Percentiles rank a stretch among this genome's conserved stretches.
Evolutionary conservation across 306 rosid genomes (phyloP).

Genomic region (Glycine soja): DNA sequence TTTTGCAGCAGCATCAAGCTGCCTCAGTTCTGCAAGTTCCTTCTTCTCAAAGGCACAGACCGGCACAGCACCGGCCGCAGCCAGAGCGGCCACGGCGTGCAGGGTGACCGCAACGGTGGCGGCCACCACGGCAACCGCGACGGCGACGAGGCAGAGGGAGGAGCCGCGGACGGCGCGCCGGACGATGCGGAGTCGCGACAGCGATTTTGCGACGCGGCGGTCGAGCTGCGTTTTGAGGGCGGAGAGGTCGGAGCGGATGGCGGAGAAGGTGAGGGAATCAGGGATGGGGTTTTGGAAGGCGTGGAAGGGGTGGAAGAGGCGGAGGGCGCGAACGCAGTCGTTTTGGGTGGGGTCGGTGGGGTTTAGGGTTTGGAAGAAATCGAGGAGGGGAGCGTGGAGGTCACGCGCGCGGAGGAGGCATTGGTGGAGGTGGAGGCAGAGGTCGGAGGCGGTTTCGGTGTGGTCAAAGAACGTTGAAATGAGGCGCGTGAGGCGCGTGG

Average conservation of each 20-base stretch:
- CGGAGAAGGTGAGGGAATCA: conserved; percentile 46
- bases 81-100: conserved; percentile 46
- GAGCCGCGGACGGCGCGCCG: conserved; percentile 45
- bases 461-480: conserved; percentile 58
- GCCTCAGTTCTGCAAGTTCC: conserved; percentile 49
- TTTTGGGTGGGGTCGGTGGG: conserved; percentile 36
- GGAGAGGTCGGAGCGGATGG: conserved; percentile 48
- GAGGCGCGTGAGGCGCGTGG: not conserved
- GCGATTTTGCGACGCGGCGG: conserved; percentile 51
- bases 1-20: conserved; percentile 62
- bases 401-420: conserved; percentile 44
- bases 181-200: conserved; percentile 51
- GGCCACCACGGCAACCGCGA: conserved; percentile 40
- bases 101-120: conserved; percentile 41
- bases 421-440: conserved; percentile 59
- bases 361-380: conserved; percentile 43
- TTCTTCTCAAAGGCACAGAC: conserved; percentile 8
- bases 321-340: conserved; percentile 50
- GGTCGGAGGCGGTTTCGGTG: conserved; percentile 61
- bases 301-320: conserved; percentile 52
- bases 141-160: conserved; percentile 47
- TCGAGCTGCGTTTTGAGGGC: conserved; percentile 58
- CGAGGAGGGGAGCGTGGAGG: conserved; percentile 58
- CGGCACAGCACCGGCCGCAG: not conserved
- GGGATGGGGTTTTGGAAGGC: conserved; percentile 56